phyloP scores from a whole-genome alignment of 2,329 filamentous ascomycete genomes.

The Zelopaecilomyces penicillatus region DNA sequence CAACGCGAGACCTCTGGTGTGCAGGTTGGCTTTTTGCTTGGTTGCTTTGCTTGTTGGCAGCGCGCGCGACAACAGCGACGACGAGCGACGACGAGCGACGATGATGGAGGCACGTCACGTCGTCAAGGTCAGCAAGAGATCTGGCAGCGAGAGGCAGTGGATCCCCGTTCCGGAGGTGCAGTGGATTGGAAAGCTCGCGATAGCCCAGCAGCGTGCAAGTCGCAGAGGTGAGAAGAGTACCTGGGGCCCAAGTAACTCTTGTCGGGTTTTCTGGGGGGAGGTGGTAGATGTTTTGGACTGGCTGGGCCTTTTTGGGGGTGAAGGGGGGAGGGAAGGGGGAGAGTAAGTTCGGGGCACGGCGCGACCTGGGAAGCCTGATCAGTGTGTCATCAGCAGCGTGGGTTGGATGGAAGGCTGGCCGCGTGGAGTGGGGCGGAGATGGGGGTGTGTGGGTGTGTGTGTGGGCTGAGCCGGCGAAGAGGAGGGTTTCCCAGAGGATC shows the following conservation, averaged over 20 bases:
- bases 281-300: conserved; percentile 31
- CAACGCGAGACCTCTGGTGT: too few relatives aligned
- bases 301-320: conserved; percentile 25
- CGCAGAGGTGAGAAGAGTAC: conserved; percentile 25
- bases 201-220: conserved; percentile 6
- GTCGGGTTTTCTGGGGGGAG: conserved; percentile 20
- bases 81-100: too few relatives aligned
- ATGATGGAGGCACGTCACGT: too few relatives aligned
- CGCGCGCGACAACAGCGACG: too few relatives aligned
- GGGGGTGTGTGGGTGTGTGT: background rate
- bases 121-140: too few relatives aligned
- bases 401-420: background rate
- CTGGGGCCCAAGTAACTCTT: conserved; percentile 33
- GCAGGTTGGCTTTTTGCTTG: too few relatives aligned
- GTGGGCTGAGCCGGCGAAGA: too few relatives aligned
- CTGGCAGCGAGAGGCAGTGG: background rate
- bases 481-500: too few relatives aligned
- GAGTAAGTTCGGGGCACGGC: conserved; percentile 18
- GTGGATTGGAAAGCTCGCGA: conserved; percentile 11
- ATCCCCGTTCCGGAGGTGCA: conserved; percentile 4
- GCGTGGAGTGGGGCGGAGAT: background rate
- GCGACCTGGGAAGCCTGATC: conserved; percentile 20
- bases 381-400: too few relatives aligned
- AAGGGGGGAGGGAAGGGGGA: conserved; percentile 22
- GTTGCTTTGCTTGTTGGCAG: too few relatives aligned